Evolutionary conservation across 75 land plant species (phyloP), one percentile per base, ranked within the genome.

Genomic region (Larix kaempferi): DNA sequence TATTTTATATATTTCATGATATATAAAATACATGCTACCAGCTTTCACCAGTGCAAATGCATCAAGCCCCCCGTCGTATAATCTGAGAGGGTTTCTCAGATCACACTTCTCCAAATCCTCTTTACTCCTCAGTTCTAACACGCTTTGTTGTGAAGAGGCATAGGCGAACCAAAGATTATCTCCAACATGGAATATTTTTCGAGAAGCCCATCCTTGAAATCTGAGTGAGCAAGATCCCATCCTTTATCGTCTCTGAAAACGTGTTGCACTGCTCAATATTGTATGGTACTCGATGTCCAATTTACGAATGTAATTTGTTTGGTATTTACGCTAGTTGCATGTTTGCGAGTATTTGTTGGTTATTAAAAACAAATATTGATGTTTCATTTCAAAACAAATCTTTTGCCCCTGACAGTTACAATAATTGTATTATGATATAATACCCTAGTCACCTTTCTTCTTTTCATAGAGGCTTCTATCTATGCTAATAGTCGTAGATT

Each of bases 111-210:
- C 83, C 23, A 76, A 85, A 35, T 89, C 91, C 23, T 84, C 83
- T 26, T 41, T 63, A 82, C 81, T 85, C 37, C 57, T 27, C 22
- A 89, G 63, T 83, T 89, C 91, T 15, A 73, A 73, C 0, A 89
- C 63, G 27, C 75, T 78, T 37, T 78, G 84, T 76, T 73, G 69
- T 2, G 87, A 78, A 59, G 78, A 83, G 2, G 89, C 81, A 78
- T 82, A 82, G 29, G 78, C 54, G 73, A 89, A 85, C 91, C 90
- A 85, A 74, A 88, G 74, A 14, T 83, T 78, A 63, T 88, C 87
- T 59, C 90, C 90, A n/a, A 85, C 87, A 0, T 54, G 66, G 84
- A 83, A 88, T 55, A 79, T 33, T 29, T 74, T 72, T 23, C 74
- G 78, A 55, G 82, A 57, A 56, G 80, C 74, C 90, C 90, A 88